Percentiles rank a stretch among this genome's conserved stretches.
Evolutionary conservation across 495 filamentous ascomycete genomes (phyloP).

Genomic region (Annulohypoxylon moriforme): DNA sequence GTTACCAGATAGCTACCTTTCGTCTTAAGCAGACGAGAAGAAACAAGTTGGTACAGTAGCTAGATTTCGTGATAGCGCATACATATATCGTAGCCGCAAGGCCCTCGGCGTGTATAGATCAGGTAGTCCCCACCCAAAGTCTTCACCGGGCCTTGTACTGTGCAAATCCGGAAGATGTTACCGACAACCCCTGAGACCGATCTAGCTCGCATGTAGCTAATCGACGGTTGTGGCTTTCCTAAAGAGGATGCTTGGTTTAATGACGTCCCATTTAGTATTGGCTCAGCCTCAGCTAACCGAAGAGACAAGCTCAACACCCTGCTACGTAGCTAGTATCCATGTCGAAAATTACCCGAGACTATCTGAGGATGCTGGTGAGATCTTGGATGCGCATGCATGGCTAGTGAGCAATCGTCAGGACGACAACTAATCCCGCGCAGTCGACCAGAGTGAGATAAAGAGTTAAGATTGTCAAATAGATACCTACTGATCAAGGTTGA

Average conservation of each 20-base stretch:
- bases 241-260: constrained; percentile 20
- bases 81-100: background rate
- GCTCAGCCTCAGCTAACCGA: constrained; percentile 15
- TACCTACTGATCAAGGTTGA: background rate
- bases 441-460: background rate
- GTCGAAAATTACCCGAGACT: constrained; percentile 20
- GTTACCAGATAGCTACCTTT: constrained; percentile 2
- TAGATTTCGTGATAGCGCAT: no score
- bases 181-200: constrained; percentile 13
- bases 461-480: background rate
- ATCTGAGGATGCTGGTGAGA: constrained; percentile 19
- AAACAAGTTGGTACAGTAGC: no score
- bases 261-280: constrained; percentile 16
- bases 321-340: constrained; percentile 7
- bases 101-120: constrained; percentile 1
- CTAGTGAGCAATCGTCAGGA: background rate
- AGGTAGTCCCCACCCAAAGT: background rate
- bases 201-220: constrained; percentile 15
- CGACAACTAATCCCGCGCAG: background rate
- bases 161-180: constrained; percentile 31
- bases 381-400: constrained; percentile 18
- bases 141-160: constrained; percentile 18
- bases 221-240: constrained; percentile 20
- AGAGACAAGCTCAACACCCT: background rate
- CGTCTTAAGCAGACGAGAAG: no score